Evolutionary conservation across 805 yeast species (phyloP).

Genomic region (Jamesozyma gamospora): DNA sequence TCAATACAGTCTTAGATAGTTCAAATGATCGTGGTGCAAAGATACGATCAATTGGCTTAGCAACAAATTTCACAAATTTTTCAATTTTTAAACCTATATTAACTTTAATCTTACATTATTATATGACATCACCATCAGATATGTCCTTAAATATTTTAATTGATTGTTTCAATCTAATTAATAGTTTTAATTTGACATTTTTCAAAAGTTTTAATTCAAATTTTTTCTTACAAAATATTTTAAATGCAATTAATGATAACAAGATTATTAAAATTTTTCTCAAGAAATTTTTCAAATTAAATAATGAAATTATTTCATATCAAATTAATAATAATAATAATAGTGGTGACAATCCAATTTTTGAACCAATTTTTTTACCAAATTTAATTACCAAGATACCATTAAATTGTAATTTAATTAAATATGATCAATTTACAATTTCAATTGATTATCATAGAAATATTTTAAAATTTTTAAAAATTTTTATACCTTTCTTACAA

Average conservation of each 20-base stretch:
- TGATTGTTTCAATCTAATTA: slow-evolving; percentile 20
- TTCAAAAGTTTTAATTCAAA: slow-evolving; percentile 12
- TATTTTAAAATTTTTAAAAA: slow-evolving; percentile 23
- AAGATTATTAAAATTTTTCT: slow-evolving; percentile 8
- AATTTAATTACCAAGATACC: slow-evolving; percentile 29
- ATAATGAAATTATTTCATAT: slow-evolving; percentile 17
- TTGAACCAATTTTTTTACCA: slow-evolving; percentile 29
- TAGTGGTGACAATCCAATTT: no score
- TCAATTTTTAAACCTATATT: slow-evolving; percentile 51
- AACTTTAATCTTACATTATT: slow-evolving; percentile 37
- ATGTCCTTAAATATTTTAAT: slow-evolving; percentile 7
- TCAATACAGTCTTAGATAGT: slow-evolving; percentile 37
- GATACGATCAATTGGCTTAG: slow-evolving; percentile 49
- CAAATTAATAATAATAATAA: slow-evolving; percentile 20
- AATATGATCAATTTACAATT: slow-evolving; percentile 12
- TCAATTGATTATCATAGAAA: slow-evolving; percentile 17
- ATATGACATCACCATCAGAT: slow-evolving; percentile 15
- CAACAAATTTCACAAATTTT: slow-evolving; percentile 44
- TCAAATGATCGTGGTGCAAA: slow-evolving; percentile 46
- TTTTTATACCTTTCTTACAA: slow-evolving; percentile 24
- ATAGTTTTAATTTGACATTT: slow-evolving; percentile 19
- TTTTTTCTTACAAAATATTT: slow-evolving; percentile 12
- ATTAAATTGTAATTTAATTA: slow-evolving; percentile 16
- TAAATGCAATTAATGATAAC: slow-evolving; percentile 17
- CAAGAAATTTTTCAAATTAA: slow-evolving; percentile 6